A percentile compares a stretch with the other conserved stretches of the same genome.
These are phyloP conservation scores for Paramecium caudatum DNA, from an alignment of 73 alveolate genomes.

Conservation along the genomic window DNA sequence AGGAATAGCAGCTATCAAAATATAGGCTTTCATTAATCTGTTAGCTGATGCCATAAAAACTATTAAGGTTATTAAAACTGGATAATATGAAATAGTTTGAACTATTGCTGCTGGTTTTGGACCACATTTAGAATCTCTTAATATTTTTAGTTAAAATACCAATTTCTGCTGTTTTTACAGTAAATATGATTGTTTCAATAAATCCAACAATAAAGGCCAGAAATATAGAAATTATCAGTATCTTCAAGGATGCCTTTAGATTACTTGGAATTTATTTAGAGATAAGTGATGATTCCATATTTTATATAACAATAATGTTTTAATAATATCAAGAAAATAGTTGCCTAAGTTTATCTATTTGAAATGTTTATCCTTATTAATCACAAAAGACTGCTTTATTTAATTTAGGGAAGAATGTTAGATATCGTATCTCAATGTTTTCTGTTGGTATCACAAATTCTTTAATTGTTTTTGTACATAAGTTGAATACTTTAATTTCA, in stretches of 20 bases:
- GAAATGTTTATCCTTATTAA: neutral
- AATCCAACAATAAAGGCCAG: neutral
- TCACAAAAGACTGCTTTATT: slow-evolving; percentile 11
- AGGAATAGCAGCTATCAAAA: neutral
- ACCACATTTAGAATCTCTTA: slow-evolving; percentile 18
- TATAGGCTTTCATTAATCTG: neutral
- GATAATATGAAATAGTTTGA: slow-evolving; percentile 1
- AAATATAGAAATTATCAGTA: slow-evolving; percentile 1
- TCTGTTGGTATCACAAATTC: neutral
- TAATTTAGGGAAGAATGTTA: neutral
- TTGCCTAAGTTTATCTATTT: neutral
- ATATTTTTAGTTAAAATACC: neutral
- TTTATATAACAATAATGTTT: neutral
- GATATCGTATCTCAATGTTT: neutral
- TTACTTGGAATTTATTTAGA: neutral
- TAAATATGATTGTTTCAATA: neutral
- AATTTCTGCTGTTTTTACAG: slow-evolving; percentile 28
- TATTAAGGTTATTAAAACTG: neutral
- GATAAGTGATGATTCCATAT: neutral
- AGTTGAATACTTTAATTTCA: neutral
- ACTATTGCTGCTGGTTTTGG: neutral
- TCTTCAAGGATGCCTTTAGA: neutral
- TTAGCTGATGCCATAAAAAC: neutral
- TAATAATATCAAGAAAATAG: neutral
- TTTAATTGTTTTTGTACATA: neutral